Percentiles rank a stretch among this genome's conserved stretches.
These are phyloP conservation scores for Oryza rufipogon DNA, from an alignment of 176 grass and related monocot genomes.

Conservation along the genomic window DNA sequence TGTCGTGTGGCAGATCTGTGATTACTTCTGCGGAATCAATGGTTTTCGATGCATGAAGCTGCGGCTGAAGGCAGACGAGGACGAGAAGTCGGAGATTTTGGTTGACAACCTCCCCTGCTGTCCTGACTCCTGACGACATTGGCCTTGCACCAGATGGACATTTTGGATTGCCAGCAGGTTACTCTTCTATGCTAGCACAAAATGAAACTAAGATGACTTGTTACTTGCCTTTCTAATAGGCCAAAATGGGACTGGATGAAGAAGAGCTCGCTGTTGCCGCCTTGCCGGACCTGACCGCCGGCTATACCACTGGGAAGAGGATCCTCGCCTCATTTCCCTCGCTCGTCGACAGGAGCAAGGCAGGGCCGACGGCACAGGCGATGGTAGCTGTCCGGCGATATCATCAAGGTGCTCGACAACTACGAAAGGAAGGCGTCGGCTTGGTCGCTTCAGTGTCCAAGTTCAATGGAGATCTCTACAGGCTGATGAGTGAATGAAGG, in stretches of 20 bases:
- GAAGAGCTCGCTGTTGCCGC: neutral
- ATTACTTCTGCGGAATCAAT: neutral
- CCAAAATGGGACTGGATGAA: neutral
- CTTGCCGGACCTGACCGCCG: slow-evolving; percentile 15
- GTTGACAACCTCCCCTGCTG: slow-evolving; percentile 63
- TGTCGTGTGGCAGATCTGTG: no score
- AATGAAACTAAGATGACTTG: no score
- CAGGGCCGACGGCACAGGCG: neutral
- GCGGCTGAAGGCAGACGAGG: slow-evolving; percentile 69
- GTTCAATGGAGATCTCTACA: slow-evolving; percentile 43
- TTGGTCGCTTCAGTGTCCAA: slow-evolving; percentile 5
- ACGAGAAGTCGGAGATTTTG: slow-evolving; percentile 24
- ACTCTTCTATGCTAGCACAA: no score
- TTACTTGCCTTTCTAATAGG: no score
- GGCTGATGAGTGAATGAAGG: no score
- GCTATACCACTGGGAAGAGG: slow-evolving; percentile 23
- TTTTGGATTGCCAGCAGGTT: slow-evolving; percentile 68
- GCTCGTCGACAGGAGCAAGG: neutral
- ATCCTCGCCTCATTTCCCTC: slow-evolving; percentile 42
- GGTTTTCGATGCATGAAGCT: slow-evolving; percentile 50
- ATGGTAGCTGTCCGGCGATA: slow-evolving; percentile 43
- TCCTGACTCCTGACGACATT: slow-evolving; percentile 54
- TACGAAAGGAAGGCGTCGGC: slow-evolving; percentile 22
- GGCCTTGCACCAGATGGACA: slow-evolving; percentile 66
- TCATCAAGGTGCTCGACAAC: slow-evolving; percentile 41